Base-by-base conservation (phyloP, 345 rosid genomes). In the Garcia nutans region DNA sequence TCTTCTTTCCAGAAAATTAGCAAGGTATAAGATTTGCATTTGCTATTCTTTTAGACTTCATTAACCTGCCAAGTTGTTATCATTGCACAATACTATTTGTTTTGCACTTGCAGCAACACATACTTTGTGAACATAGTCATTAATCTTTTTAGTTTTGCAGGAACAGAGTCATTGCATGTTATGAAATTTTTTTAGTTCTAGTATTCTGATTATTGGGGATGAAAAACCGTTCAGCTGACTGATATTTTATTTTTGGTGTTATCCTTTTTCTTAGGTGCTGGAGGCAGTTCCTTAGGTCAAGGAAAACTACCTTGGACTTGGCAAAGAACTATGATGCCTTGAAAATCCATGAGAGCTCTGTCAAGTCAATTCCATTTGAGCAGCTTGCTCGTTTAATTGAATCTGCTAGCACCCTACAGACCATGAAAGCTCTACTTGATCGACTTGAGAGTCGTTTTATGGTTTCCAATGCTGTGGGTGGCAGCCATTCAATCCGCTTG, bases 321-420 rank as follows among this genome's bases (percentile, higher is more conserved):
- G 92, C 88, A 8, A 91, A 85, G 73, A 88, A 86, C 61, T 92
- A 84, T 81, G 87, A 87, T 75, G 82, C 86, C 72, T 81, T 96
- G 82, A 88, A 90, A 71, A 89, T 96, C 17, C 86, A 76, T 68
- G 87, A 83, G 78, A 83, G 70, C n/a, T 70, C 77, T 31, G 82
- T 86, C 8, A 88, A 87, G 82, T 83, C 88, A 15, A 72, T 91
- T 84, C 97, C 97, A 0, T 96, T 96, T 84, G 99, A 96, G 78
- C 92, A 88, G 68, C 87, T 96, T 61, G 98, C 99, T 9, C 71
- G 74, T 80, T 82, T 88, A 73, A 86, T 96, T 64, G 97, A 88
- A 80, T 96, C 98, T 28, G 52, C 78, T 47, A 62, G 72, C 64
- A 91, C 93, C 33, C 87, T 96, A 54, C 90, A 64, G 74, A 85